phyloP scores from a whole-genome alignment of 371 early-diverging fungal genomes.

The Mucor mucedo region DNA sequence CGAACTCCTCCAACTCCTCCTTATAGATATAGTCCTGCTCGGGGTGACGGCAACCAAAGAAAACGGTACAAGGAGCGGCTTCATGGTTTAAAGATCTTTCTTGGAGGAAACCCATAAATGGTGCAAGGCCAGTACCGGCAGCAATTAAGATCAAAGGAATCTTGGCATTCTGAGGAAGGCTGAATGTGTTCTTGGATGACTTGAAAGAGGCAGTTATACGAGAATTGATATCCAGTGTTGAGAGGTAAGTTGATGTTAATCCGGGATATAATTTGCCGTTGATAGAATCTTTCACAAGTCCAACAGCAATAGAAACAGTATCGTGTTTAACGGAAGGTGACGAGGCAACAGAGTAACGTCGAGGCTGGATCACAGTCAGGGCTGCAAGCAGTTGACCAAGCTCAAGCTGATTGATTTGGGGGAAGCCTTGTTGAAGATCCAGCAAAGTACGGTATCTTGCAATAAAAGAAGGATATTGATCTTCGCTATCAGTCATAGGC shows the following conservation, averaged over 20 bases:
- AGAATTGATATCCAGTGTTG: slow-evolving; percentile 19
- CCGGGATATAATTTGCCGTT: slow-evolving; percentile 47
- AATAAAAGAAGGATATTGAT: slow-evolving; percentile 49
- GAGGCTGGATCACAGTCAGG: slow-evolving; percentile 53
- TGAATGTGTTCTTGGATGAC: slow-evolving; percentile 48
- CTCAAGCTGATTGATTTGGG: slow-evolving; percentile 50
- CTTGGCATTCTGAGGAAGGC: slow-evolving; percentile 41
- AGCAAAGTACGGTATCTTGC: slow-evolving; percentile 50
- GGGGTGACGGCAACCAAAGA: slow-evolving; percentile 83
- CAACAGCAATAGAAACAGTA: slow-evolving; percentile 41
- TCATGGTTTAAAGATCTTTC: slow-evolving; percentile 27
- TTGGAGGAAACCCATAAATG: slow-evolving; percentile 84
- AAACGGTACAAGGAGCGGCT: slow-evolving; percentile 47
- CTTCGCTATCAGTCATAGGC: slow-evolving; percentile 40
- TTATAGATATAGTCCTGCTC: slow-evolving; percentile 77
- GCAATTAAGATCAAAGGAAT: slow-evolving; percentile 63
- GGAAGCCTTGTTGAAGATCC: slow-evolving; percentile 49
- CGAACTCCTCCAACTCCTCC: slow-evolving; percentile 65
- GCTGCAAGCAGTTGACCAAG: slow-evolving; percentile 53
- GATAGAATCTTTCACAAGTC: slow-evolving; percentile 48
- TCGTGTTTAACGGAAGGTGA: slow-evolving; percentile 41
- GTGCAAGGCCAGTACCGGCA: slow-evolving; percentile 88
- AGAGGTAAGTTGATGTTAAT: slow-evolving; percentile 47
- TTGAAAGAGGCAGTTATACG: slow-evolving; percentile 26
- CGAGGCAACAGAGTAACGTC: slow-evolving; percentile 63